Conservation (phyloP, 2,329 filamentous ascomycete species). For the Pestalotiopsis sp. region DNA sequence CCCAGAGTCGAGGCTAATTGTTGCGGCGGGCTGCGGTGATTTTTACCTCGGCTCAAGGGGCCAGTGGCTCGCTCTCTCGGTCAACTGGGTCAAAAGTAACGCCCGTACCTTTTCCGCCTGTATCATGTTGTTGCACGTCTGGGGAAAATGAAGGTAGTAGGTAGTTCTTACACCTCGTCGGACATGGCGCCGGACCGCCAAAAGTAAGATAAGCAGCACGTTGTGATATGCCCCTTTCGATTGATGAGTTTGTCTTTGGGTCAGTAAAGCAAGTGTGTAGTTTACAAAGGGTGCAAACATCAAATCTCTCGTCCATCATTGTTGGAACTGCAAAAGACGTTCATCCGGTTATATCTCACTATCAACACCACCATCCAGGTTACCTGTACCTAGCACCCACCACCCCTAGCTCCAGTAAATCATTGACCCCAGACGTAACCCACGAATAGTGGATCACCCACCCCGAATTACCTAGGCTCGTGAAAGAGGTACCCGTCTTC, state of each 20-base stretch:
- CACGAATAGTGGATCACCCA: conserved; percentile 6
- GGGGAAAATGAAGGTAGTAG: neutral
- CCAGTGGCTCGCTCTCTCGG: conserved; percentile 13
- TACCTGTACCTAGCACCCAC: neutral
- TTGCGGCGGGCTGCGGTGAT: neutral
- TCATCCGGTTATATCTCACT: neutral
- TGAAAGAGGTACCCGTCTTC: conserved; percentile 8
- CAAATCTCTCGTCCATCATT: no score
- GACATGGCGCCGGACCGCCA: neutral
- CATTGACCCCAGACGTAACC: neutral
- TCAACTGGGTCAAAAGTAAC: conserved; percentile 13
- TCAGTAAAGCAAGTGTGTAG: neutral
- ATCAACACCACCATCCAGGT: neutral
- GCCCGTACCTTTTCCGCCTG: neutral
- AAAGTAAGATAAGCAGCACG: neutral
- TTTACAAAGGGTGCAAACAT: neutral
- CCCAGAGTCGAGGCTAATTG: neutral
- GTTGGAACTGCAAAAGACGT: neutral
- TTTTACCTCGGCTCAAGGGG: conserved; percentile 19
- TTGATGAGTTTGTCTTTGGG: neutral
- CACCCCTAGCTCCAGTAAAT: neutral
- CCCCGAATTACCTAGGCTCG: conserved; percentile 15
- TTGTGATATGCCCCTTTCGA: neutral
- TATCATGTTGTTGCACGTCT: neutral
- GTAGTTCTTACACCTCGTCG: neutral